Conservation (phyloP, 75 land plant species). For the Chamaecyparis obtusa region DNA sequence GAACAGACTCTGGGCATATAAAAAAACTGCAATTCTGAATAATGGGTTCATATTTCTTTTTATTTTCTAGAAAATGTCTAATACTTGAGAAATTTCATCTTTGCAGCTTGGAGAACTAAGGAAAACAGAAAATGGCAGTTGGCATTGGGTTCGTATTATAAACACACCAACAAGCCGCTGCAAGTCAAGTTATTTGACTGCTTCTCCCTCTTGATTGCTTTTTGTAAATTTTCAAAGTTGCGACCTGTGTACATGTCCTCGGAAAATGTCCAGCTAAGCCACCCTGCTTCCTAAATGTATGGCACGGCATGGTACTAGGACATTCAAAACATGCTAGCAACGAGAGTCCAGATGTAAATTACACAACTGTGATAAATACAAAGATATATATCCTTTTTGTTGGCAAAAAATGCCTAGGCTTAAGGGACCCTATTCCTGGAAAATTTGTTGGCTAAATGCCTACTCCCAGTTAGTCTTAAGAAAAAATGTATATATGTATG, state of each 20-base stretch:
- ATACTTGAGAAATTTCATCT: background rate
- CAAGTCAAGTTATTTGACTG: conserved; percentile 46
- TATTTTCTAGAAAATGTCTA: background rate
- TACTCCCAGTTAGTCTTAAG: background rate
- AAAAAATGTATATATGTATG: no score
- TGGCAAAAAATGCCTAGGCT: background rate
- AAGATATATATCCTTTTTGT: background rate
- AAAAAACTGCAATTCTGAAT: background rate
- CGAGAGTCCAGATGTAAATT: background rate
- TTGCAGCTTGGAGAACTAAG: conserved; percentile 64
- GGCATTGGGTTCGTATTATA: conserved; percentile 65
- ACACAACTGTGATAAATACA: background rate
- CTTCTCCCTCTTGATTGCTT: conserved; percentile 35
- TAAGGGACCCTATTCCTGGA: background rate
- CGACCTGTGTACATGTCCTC: background rate
- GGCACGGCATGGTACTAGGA: background rate
- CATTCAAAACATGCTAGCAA: background rate
- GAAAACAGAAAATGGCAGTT: conserved; percentile 34
- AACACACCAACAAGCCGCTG: conserved; percentile 71
- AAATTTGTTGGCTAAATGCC: background rate
- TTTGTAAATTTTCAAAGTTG: background rate
- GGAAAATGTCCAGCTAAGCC: background rate
- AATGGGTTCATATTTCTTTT: background rate
- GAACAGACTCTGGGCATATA: background rate
- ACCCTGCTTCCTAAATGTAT: background rate